These are phyloP conservation scores for Solanum pinnatisectum DNA, from an alignment of 257 asterid species.

Conservation along the genomic window DNA sequence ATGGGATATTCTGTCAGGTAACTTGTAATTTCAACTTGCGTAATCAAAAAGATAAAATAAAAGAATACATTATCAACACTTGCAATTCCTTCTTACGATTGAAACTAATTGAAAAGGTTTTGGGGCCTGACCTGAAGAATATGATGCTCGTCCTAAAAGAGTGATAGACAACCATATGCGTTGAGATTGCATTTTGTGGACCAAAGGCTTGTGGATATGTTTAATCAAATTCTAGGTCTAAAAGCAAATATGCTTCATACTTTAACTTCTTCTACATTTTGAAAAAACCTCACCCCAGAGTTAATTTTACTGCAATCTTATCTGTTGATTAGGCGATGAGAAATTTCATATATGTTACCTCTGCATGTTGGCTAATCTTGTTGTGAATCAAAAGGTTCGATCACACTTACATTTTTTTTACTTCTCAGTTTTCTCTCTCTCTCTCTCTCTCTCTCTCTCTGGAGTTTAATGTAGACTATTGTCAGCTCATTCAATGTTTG, in stretches of 20 bases:
- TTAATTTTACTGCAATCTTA: not conserved
- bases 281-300: not conserved
- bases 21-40: constrained; percentile 1
- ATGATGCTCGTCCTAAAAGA: not conserved
- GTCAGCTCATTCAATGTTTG: not conserved
- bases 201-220: not conserved
- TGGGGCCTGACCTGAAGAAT: not conserved
- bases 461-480: not conserved
- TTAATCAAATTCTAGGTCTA: not conserved
- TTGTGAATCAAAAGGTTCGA: not conserved
- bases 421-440: not conserved
- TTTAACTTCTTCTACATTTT: not conserved
- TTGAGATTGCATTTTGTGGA: not conserved
- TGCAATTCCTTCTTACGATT: constrained; percentile 4
- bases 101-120: not conserved
- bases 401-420: not conserved
- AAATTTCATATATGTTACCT: not conserved
- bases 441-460: not conserved
- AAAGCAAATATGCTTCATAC: not conserved
- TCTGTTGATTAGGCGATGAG: not conserved
- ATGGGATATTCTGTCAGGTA: constrained; percentile 83
- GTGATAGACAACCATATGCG: not conserved
- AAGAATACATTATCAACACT: not conserved
- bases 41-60: not conserved
- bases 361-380: not conserved